Base-by-base conservation (phyloP, 106 monocot genomes). In the Triglochin maritima region DNA sequence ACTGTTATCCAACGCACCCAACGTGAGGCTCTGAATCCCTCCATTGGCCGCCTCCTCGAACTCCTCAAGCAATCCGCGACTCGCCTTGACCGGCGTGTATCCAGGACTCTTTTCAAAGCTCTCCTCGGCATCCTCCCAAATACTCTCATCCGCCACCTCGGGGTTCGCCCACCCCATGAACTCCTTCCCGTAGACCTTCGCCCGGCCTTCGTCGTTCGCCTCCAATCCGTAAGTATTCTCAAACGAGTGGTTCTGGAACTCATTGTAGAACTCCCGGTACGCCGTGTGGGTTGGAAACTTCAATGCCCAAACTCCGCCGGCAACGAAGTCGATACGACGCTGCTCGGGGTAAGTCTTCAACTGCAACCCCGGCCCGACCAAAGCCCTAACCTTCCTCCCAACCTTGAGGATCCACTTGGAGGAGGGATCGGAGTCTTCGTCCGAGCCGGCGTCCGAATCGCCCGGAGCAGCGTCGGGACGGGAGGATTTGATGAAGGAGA, bases 101-200 rank as follows among this genome's bases (percentile, higher is more conserved):
- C 64, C 3, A 2, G 74, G 78, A 48, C 76, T 79, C 52, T 75
- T 81, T 72, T 84, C 68, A 16, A 88, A 84, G 7, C 75, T 63
- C 5, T 81, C 93, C 17, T 88, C 85, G 0, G 84, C 86, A 17
- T 88, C 91, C 80, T 83, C 91, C 96, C 96, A 91, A 7, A 91
- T 86, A 13, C 79, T 68, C 17, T 96, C 96, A 17, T 96, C 96
- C 3, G 86, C 96, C 1, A 60, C 57, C 54, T 84, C 86, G 0
- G 96, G 88, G 46, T 80, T 67, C 7, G 84, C 96, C 96, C 96
- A 98, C 29, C 79, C 96, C 77, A 84, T 66, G 67, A 98, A 98
- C 11, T 98, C 91, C 66, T 91, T 91, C 13, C 91, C 96, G 54
- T 80, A 98, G 8, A 91, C 81, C 74, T 75, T 91, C 4, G 79